Percentiles rank a stretch among this genome's conserved stretches.
Evolutionary conservation across 1,284 basidiomycete species (phyloP).

Genomic region (Ganoderma multipileum): DNA sequence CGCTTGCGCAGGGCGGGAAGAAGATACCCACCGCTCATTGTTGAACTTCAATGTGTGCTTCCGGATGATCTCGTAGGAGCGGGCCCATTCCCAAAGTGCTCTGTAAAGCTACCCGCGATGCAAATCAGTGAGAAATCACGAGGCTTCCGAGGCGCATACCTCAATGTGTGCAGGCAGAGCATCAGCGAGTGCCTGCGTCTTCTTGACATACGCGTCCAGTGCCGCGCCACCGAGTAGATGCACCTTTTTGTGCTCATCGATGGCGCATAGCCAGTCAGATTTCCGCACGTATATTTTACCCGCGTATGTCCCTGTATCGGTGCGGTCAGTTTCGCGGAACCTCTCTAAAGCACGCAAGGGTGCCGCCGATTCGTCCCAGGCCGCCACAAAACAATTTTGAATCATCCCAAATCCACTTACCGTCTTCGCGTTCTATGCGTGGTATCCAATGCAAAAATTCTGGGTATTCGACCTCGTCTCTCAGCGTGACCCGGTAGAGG

Average conservation of each 20-base stretch:
- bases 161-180: constrained; percentile 22
- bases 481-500: background rate
- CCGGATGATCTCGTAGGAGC: background rate
- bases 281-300: constrained; percentile 16
- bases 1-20: background rate
- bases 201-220: constrained; percentile 23
- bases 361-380: background rate
- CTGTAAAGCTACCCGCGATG: constrained; percentile 15
- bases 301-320: background rate
- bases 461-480: constrained; percentile 14
- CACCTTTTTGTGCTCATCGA: constrained; percentile 36
- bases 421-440: constrained; percentile 11
- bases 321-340: background rate
- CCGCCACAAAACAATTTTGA: background rate
- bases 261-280: constrained; percentile 30
- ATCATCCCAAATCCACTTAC: constrained; percentile 7
- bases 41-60: constrained; percentile 8
- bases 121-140: background rate
- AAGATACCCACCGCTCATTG: constrained; percentile 6
- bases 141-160: constrained; percentile 11
- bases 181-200: constrained; percentile 27
- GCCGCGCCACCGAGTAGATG: constrained; percentile 16
- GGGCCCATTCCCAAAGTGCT: constrained; percentile 21
- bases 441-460: constrained; percentile 28
- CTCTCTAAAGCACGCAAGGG: background rate